These are phyloP conservation scores for Pistacia atlantica DNA, from an alignment of 345 rosid genomes.

Conservation along the genomic window DNA sequence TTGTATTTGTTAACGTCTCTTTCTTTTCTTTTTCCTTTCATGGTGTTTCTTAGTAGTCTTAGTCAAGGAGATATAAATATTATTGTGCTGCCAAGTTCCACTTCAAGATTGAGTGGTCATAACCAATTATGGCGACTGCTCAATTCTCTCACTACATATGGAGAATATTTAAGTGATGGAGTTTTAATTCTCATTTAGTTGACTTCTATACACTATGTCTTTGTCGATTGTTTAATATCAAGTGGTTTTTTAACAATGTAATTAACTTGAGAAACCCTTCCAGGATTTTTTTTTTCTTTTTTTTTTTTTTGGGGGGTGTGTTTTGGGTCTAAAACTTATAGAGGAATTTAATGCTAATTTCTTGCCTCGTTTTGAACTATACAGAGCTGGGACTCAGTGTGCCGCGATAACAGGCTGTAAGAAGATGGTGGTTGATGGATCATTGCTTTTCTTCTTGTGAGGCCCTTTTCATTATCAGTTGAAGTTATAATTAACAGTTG, in stretches of 20 bases:
- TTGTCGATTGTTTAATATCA: neutral
- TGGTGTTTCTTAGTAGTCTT: neutral
- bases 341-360: constrained; percentile 15
- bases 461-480: constrained; percentile 13
- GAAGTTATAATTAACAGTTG: neutral
- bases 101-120: neutral
- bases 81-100: neutral
- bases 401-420: constrained; percentile 58
- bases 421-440: constrained; percentile 23
- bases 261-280: neutral
- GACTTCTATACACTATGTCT: neutral
- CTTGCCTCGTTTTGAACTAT: constrained; percentile 18
- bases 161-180: neutral
- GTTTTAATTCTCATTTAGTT: neutral
- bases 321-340: neutral
- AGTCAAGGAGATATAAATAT: constrained; percentile 2
- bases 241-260: neutral
- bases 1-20: neutral
- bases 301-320: neutral
- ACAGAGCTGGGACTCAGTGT: constrained; percentile 82
- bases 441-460: constrained; percentile 10
- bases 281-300: neutral
- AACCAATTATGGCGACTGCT: neutral
- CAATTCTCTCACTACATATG: neutral
- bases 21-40: neutral